Conservation (phyloP, 1,139 yeast species). For the Hyphopichia khmerensis region DNA sequence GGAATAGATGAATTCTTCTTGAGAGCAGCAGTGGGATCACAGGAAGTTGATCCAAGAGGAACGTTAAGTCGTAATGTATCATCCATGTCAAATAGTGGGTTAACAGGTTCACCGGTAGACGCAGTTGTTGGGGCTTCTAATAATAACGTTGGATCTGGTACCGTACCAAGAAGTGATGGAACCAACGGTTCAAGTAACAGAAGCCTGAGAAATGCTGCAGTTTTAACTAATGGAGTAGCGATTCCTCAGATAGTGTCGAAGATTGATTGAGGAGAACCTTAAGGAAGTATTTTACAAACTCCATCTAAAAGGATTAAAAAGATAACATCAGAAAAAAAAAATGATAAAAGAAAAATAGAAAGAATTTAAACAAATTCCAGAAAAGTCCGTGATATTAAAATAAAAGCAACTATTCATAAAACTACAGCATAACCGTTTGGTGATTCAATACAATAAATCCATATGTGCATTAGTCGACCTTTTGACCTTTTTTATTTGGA, state of each 20-base stretch:
- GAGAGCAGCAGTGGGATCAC: constrained; percentile 13
- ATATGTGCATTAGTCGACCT: neutral
- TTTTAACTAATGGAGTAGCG: neutral
- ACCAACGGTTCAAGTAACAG: neutral
- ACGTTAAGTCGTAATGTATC: neutral
- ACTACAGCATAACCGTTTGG: too few relatives aligned
- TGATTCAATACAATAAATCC: neutral
- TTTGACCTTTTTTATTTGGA: too few relatives aligned
- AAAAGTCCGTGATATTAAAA: neutral
- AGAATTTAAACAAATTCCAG: neutral
- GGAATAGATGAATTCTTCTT: constrained; percentile 39
- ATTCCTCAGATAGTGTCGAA: neutral
- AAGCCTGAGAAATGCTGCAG: constrained; percentile 1
- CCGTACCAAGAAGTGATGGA: neutral
- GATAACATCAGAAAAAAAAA: too few relatives aligned
- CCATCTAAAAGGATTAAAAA: too few relatives aligned
- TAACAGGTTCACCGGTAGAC: constrained; percentile 1
- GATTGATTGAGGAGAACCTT: neutral
- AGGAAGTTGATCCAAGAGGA: constrained; percentile 1
- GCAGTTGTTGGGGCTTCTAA: neutral
- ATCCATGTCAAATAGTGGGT: constrained; percentile 2
- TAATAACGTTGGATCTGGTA: neutral
- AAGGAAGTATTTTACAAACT: too few relatives aligned
- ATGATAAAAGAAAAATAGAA: too few relatives aligned
- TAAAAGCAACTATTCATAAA: neutral